Conservation (phyloP, 2,329 filamentous ascomycete genomes). For the Penicillium sp. region DNA sequence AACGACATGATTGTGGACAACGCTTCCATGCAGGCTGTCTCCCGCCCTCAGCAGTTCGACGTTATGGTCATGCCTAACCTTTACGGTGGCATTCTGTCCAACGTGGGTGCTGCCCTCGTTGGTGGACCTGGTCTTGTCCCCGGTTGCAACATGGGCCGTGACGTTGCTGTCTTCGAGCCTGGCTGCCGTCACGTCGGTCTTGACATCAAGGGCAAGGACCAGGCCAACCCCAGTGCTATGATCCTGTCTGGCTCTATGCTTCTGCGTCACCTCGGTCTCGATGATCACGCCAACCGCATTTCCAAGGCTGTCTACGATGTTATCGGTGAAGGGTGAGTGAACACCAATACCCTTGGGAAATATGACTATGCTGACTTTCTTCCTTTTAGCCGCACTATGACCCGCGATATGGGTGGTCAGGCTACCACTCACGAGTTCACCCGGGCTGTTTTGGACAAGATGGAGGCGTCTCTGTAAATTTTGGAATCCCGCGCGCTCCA, state of each 20-base stretch:
- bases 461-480: slow-evolving; percentile 69
- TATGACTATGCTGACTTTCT: slow-evolving; percentile 5
- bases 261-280: slow-evolving; percentile 90
- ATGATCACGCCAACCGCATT: slow-evolving; percentile 98
- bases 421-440: slow-evolving; percentile 94
- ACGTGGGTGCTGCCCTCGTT: slow-evolving; percentile 95
- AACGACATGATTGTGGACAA: slow-evolving; percentile 99
- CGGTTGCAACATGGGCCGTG: slow-evolving; percentile 98
- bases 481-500: slow-evolving; percentile 12
- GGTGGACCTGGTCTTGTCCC: slow-evolving; percentile 96
- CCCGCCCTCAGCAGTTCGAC: slow-evolving; percentile 94
- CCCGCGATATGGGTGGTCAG: slow-evolving; percentile 91
- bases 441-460: slow-evolving; percentile 86
- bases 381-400: slow-evolving; percentile 72
- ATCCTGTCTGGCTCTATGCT: slow-evolving; percentile 96
- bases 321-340: slow-evolving; percentile 84
- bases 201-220: slow-evolving; percentile 99
- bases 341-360: not conserved
- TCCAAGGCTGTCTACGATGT: slow-evolving; percentile 74
- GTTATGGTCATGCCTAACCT: slow-evolving; percentile 99
- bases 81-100: slow-evolving; percentile 97
- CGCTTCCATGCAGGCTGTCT: slow-evolving; percentile 98
- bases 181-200: slow-evolving; percentile 99
- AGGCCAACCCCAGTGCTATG: slow-evolving; percentile 96
- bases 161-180: slow-evolving; percentile 97